A percentile compares a stretch with the other conserved stretches of the same genome.
Evolutionary conservation across 1,284 basidiomycete genomes (phyloP).

Genomic region (Trametes polyzona): DNA sequence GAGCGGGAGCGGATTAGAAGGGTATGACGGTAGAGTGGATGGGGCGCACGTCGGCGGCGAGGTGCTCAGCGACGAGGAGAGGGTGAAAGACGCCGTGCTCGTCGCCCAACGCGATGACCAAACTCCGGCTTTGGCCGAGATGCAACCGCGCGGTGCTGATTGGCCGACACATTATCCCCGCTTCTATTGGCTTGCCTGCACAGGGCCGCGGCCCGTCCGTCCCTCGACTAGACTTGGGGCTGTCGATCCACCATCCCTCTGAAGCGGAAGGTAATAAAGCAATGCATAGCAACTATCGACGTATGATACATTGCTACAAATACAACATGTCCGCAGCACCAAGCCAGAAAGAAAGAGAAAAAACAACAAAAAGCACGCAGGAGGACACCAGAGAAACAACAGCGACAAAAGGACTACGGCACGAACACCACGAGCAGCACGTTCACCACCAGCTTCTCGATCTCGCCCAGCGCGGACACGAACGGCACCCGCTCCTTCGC

Average conservation of each 20-base stretch:
- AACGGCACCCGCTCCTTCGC: slow-evolving; percentile 74
- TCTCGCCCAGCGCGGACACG: slow-evolving; percentile 56
- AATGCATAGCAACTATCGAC: slow-evolving; percentile 13
- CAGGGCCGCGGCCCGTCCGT: slow-evolving; percentile 1
- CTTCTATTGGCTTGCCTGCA: slow-evolving; percentile 1
- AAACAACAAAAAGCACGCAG: slow-evolving; percentile 8
- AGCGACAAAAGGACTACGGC: slow-evolving; percentile 40
- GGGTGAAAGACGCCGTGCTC: slow-evolving; percentile 27
- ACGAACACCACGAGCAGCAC: slow-evolving; percentile 70
- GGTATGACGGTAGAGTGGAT: slow-evolving; percentile 15
- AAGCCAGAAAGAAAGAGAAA: slow-evolving; percentile 15
- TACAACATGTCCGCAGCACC: slow-evolving; percentile 25
- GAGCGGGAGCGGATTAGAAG: slow-evolving; percentile 21
- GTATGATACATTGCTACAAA: slow-evolving; percentile 28
- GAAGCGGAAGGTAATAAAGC: neutral
- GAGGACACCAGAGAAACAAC: slow-evolving; percentile 13
- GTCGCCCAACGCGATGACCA: slow-evolving; percentile 31
- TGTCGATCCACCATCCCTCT: no score
- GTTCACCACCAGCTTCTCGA: slow-evolving; percentile 77
- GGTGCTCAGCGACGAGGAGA: slow-evolving; percentile 29
- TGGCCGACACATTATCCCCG: slow-evolving; percentile 12
- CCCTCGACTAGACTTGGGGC: neutral
- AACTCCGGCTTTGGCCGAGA: slow-evolving; percentile 32
- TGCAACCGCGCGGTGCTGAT: slow-evolving; percentile 21
- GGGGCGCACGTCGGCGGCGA: slow-evolving; percentile 38